Evolutionary conservation across 768 basidiomycete genomes (phyloP).

Genomic region (Mycena pura): DNA sequence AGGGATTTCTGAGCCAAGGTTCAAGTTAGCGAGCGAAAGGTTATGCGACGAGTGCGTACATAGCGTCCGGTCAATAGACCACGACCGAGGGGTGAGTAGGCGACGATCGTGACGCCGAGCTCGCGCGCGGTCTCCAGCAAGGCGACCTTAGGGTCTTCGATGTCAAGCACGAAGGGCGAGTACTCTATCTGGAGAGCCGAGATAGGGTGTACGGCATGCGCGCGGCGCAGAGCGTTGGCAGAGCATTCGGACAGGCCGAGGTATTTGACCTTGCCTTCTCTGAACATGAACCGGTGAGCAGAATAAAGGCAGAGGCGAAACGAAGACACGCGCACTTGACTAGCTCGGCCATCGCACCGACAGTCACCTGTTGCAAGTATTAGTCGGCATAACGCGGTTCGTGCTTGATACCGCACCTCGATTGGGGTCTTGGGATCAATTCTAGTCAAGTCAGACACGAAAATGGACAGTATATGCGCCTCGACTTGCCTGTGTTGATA

Average conservation of each 20-base stretch:
- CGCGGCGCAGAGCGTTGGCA: constrained; percentile 52
- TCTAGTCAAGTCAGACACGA: background rate
- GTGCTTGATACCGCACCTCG: constrained; percentile 17
- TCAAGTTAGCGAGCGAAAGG: no score
- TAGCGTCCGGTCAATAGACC: constrained; percentile 56
- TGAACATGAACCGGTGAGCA: constrained; percentile 24
- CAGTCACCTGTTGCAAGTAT: constrained; percentile 25
- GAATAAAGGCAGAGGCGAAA: constrained; percentile 24
- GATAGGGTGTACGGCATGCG: constrained; percentile 53
- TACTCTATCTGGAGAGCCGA: constrained; percentile 53
- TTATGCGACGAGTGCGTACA: constrained; percentile 37
- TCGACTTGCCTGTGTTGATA: constrained; percentile 40
- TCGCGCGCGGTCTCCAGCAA: constrained; percentile 50
- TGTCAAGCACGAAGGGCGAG: constrained; percentile 50
- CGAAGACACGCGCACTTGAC: constrained; percentile 40
- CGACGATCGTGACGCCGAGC: constrained; percentile 52
- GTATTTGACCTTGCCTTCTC: constrained; percentile 53
- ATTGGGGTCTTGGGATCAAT: constrained; percentile 37
- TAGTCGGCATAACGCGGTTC: background rate
- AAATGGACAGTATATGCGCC: background rate
- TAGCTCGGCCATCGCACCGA: constrained; percentile 44
- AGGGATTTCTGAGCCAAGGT: constrained; percentile 40
- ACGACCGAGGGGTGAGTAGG: constrained; percentile 57
- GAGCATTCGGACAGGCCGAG: constrained; percentile 60
- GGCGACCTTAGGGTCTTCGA: constrained; percentile 47